These are phyloP conservation scores for Silybum marianum DNA, from an alignment of 129 eudicot species.

Conservation along the genomic window DNA sequence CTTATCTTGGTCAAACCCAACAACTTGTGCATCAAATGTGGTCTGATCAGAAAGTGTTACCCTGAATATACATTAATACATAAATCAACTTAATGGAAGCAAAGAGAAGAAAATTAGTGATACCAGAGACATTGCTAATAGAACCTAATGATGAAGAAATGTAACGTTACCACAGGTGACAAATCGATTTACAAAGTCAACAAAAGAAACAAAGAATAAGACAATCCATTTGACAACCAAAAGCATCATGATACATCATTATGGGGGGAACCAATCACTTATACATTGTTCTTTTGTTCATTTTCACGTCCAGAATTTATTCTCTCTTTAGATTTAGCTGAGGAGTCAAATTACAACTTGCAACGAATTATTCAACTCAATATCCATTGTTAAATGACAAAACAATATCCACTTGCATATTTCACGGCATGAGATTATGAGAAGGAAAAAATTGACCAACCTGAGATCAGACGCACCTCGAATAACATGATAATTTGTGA, in stretches of 20 bases:
- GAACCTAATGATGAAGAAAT: not conserved
- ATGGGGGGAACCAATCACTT: constrained; percentile 1
- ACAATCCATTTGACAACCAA: not conserved
- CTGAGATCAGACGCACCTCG: constrained; percentile 99
- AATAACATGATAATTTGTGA: constrained; percentile 95
- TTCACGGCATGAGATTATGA: constrained; percentile 5
- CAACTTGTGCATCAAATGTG: constrained; percentile 86
- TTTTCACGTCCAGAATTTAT: constrained; percentile 1
- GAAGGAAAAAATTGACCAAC: constrained; percentile 43
- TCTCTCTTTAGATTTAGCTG: not conserved
- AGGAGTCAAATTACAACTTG: constrained; percentile 4
- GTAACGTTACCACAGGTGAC: constrained; percentile 7
- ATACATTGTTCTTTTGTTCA: not conserved
- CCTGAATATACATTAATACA: constrained; percentile 43
- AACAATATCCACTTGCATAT: constrained; percentile 8
- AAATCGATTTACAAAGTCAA: not conserved
- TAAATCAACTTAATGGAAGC: constrained; percentile 19
- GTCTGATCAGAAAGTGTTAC: constrained; percentile 94
- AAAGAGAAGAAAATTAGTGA: constrained; percentile 2
- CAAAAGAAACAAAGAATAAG: not conserved
- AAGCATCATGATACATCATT: not conserved
- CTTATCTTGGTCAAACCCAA: constrained; percentile 96
- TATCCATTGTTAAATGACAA: not conserved
- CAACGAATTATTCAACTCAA: constrained; percentile 23
- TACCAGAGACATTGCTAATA: not conserved